Percentiles rank a stretch among this genome's conserved stretches.
Conservation (phyloP, 1,284 basidiomycete genomes). For the Anthracocystis setariae region DNA sequence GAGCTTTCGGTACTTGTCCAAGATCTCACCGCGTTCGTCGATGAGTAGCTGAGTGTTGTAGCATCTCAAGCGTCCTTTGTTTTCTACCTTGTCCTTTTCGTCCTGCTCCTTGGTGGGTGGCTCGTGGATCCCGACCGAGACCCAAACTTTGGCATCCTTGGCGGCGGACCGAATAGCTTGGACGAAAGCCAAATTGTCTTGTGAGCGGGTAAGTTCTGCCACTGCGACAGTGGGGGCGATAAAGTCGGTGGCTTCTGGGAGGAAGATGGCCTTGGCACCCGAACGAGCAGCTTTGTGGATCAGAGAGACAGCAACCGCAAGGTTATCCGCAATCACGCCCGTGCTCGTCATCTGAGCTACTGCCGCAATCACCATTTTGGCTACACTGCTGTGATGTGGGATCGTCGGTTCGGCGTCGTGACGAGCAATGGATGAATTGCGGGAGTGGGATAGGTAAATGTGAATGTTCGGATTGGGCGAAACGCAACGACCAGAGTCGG, state of each 20-base stretch:
- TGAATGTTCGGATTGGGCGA: no score
- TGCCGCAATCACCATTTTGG: conserved; percentile 57
- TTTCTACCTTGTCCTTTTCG: conserved; percentile 21
- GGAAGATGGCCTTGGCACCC: conserved; percentile 69
- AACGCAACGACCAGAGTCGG: not conserved
- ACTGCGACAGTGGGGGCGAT: conserved; percentile 69
- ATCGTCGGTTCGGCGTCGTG: no score
- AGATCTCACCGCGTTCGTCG: conserved; percentile 67
- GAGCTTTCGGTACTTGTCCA: conserved; percentile 69
- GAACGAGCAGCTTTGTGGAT: conserved; percentile 64
- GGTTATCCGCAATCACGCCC: conserved; percentile 59
- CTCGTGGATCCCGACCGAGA: conserved; percentile 71
- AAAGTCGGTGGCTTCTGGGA: conserved; percentile 72
- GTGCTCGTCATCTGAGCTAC: conserved; percentile 61
- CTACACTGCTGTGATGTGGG: not conserved
- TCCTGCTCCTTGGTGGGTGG: conserved; percentile 58
- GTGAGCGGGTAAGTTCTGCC: conserved; percentile 51
- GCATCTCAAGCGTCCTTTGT: conserved; percentile 63
- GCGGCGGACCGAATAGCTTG: conserved; percentile 68
- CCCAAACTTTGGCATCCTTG: conserved; percentile 67
- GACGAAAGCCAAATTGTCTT: conserved; percentile 64
- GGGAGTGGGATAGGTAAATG: no score
- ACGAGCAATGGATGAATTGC: no score
- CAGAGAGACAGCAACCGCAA: conserved; percentile 50
- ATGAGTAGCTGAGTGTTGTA: conserved; percentile 71